Evolutionary conservation across 2,329 filamentous ascomycete genomes (phyloP).

Genomic region (Westerdykella sp.): DNA sequence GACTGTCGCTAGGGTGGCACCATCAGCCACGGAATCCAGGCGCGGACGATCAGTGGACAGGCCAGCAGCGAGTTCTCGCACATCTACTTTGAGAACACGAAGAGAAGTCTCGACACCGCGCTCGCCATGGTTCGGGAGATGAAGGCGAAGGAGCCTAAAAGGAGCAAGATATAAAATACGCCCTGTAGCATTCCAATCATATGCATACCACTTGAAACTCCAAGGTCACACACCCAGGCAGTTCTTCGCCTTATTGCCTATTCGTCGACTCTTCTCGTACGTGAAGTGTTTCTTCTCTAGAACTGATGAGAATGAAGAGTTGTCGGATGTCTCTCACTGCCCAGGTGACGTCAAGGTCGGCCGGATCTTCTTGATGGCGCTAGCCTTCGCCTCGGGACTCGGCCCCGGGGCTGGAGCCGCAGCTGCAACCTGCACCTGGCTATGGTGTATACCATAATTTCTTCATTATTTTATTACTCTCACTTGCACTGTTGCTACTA

Average conservation of each 20-base stretch:
- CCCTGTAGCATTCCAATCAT: no score
- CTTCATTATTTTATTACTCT: not conserved
- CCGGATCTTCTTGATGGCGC: not conserved
- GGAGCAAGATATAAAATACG: constrained; percentile 16
- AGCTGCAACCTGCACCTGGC: not conserved
- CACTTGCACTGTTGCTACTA: not conserved
- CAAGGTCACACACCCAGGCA: no score
- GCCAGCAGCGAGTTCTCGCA: constrained; percentile 35
- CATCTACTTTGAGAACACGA: constrained; percentile 31
- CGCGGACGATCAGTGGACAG: constrained; percentile 31
- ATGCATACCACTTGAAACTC: no score
- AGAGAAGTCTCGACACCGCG: constrained; percentile 25
- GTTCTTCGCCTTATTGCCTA: no score
- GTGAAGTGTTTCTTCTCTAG: no score
- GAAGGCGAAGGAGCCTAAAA: constrained; percentile 20
- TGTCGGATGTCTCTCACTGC: not conserved
- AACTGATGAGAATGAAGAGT: no score
- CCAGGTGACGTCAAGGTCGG: not conserved
- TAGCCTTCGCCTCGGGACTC: not conserved
- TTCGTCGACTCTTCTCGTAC: no score
- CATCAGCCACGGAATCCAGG: constrained; percentile 33
- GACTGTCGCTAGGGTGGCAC: constrained; percentile 20
- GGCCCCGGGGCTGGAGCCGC: not conserved
- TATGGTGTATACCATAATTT: not conserved
- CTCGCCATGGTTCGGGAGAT: constrained; percentile 21